Conservation (phyloP, 495 filamentous ascomycete species). For the Symbiotaphrina buchneri region DNA sequence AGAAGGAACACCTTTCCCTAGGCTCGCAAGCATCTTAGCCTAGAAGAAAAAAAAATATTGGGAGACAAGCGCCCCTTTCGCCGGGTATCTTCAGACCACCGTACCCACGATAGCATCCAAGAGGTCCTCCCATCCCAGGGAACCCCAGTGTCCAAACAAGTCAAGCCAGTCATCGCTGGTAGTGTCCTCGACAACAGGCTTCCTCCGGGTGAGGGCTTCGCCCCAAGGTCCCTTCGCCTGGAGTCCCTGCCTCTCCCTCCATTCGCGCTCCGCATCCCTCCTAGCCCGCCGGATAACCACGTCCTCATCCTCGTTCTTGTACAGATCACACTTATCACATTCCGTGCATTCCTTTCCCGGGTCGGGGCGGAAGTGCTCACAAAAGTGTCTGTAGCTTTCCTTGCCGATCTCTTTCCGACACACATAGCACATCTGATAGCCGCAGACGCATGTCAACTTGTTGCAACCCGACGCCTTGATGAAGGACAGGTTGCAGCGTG, state of each 20-base stretch:
- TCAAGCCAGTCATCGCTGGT: too few relatives aligned
- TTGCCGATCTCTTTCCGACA: slow-evolving; percentile 27
- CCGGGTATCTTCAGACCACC: too few relatives aligned
- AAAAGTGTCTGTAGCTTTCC: slow-evolving; percentile 79
- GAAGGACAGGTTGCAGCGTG: slow-evolving; percentile 70
- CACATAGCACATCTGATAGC: slow-evolving; percentile 93
- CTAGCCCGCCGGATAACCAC: slow-evolving; percentile 49
- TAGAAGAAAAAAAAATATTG: too few relatives aligned
- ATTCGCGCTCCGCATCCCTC: slow-evolving; percentile 59
- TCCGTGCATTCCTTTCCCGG: slow-evolving; percentile 46
- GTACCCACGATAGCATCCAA: too few relatives aligned
- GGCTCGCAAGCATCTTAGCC: too few relatives aligned
- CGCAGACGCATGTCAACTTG: slow-evolving; percentile 91
- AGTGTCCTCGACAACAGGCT: too few relatives aligned
- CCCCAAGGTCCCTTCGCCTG: too few relatives aligned
- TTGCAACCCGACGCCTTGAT: slow-evolving; percentile 89
- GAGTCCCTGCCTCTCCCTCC: slow-evolving; percentile 52
- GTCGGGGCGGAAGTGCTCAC: slow-evolving; percentile 75
- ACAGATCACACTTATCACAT: slow-evolving; percentile 79
- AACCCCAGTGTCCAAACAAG: too few relatives aligned
- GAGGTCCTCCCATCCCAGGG: too few relatives aligned
- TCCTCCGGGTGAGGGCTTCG: too few relatives aligned
- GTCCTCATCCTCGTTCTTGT: slow-evolving; percentile 70
- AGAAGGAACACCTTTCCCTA: too few relatives aligned
- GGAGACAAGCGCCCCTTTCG: too few relatives aligned